A percentile compares a stretch with the other conserved stretches of the same genome.
Evolutionary conservation across 139 green algal species (phyloP).

Genomic region (Medakamo hakoo): DNA sequence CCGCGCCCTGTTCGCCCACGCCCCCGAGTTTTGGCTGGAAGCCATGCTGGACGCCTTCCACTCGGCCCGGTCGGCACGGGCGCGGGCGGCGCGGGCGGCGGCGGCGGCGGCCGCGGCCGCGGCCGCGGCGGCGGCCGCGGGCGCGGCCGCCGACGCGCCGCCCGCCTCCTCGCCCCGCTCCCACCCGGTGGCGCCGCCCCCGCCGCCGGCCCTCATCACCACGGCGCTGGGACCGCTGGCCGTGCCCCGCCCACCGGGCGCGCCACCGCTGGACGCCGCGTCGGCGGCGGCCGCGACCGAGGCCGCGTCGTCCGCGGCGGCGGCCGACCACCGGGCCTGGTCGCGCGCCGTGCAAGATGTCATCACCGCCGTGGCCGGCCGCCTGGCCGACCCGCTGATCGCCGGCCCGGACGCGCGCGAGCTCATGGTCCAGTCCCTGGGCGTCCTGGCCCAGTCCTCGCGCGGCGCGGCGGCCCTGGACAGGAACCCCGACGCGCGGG

Average conservation of each 20-base stretch:
- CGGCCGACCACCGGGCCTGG: background rate
- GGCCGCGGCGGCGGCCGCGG: background rate
- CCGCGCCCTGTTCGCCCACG: conserved; percentile 27
- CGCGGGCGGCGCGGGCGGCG: conserved; percentile 6
- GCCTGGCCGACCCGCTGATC: conserved; percentile 36
- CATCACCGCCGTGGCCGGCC: no score
- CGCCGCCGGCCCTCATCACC: no score
- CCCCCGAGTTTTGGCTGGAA: conserved; percentile 53
- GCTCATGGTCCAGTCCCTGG: conserved; percentile 36
- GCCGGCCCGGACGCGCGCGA: conserved; percentile 43
- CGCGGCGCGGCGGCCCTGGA: conserved; percentile 26
- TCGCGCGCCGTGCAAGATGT: conserved; percentile 11
- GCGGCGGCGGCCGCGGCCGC: background rate
- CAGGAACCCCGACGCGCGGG: conserved; percentile 18
- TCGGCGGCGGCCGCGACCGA: conserved; percentile 2
- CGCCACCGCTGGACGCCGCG: conserved; percentile 4
- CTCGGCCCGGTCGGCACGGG: conserved; percentile 4
- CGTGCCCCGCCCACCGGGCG: conserved; percentile 1
- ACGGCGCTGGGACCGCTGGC: no score
- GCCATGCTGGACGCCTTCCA: conserved; percentile 48
- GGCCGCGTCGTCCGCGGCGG: background rate
- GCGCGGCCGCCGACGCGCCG: conserved; percentile 2
- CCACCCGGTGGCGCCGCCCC: no score
- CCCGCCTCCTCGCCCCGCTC: conserved; percentile 2
- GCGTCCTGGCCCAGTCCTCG: conserved; percentile 29